A percentile compares a stretch with the other conserved stretches of the same genome.
Evolutionary conservation across 1,284 basidiomycete species (phyloP).

Genomic region (Rhodotorula sp.): DNA sequence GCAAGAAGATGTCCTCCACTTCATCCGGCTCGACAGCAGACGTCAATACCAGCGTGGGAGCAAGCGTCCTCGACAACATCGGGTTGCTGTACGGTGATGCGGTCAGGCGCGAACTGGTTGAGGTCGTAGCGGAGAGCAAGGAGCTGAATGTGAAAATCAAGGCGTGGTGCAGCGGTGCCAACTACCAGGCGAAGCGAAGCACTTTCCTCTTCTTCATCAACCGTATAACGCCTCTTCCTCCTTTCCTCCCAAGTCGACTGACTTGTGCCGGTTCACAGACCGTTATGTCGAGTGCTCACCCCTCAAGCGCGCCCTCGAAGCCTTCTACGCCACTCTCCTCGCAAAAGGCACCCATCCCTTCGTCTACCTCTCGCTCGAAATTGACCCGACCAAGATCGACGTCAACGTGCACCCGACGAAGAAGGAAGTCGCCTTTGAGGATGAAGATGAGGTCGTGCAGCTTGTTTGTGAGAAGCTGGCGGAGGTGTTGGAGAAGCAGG

Average conservation of each 20-base stretch:
- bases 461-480: slow-evolving; percentile 73
- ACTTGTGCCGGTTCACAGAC: slow-evolving; percentile 57
- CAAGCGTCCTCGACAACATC: slow-evolving; percentile 70
- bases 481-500: slow-evolving; percentile 63
- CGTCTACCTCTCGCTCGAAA: slow-evolving; percentile 81
- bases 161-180: slow-evolving; percentile 79
- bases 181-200: slow-evolving; percentile 83
- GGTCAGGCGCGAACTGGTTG: slow-evolving; percentile 76
- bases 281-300: slow-evolving; percentile 86
- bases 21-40: slow-evolving; percentile 68
- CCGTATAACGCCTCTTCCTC: slow-evolving; percentile 55
- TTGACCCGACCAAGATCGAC: slow-evolving; percentile 85
- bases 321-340: slow-evolving; percentile 78
- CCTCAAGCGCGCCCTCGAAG: slow-evolving; percentile 84
- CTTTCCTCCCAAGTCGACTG: neutral
- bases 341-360: slow-evolving; percentile 90
- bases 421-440: slow-evolving; percentile 77
- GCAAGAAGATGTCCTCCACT: slow-evolving; percentile 72
- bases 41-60: slow-evolving; percentile 73
- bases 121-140: slow-evolving; percentile 49
- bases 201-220: slow-evolving; percentile 95
- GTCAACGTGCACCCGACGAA: slow-evolving; percentile 99
- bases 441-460: slow-evolving; percentile 86
- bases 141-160: slow-evolving; percentile 62
- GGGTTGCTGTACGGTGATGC: slow-evolving; percentile 76